Evolutionary conservation across 305 asterid species (phyloP).

Genomic region (Coffea humblotiana): DNA sequence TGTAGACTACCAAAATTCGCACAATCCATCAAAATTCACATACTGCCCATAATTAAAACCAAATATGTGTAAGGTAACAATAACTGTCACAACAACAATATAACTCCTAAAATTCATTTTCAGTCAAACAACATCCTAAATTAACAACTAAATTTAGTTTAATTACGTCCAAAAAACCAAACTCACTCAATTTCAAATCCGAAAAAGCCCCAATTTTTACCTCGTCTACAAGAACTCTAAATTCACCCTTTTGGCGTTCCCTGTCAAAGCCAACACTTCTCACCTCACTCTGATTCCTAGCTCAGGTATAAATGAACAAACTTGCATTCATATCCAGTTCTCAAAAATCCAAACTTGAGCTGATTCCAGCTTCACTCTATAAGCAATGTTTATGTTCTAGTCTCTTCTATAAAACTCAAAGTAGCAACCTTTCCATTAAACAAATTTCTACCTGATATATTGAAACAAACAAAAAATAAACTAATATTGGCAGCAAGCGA

Average conservation of each 20-base stretch:
- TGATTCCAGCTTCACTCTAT: neutral
- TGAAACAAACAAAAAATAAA: slow-evolving; percentile 8
- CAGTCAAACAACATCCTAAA: neutral
- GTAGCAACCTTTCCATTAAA: no score
- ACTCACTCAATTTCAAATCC: neutral
- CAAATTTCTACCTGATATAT: neutral
- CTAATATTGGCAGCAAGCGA: neutral
- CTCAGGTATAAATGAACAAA: neutral
- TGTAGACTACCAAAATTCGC: neutral
- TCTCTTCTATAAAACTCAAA: neutral
- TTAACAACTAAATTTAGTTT: neutral
- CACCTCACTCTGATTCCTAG: neutral
- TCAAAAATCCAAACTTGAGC: neutral
- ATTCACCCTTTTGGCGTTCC: neutral
- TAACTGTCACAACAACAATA: no score
- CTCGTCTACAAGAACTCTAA: neutral
- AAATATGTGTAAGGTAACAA: neutral
- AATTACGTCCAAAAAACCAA: neutral
- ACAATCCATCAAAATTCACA: neutral
- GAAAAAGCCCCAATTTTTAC: neutral
- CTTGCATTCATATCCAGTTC: neutral
- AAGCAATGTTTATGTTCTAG: neutral
- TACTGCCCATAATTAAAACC: neutral
- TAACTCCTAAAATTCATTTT: neutral
- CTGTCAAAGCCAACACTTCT: neutral